Evolutionary conservation across 139 green algal genomes (phyloP).

Genomic region (Chlorella vulgaris): DNA sequence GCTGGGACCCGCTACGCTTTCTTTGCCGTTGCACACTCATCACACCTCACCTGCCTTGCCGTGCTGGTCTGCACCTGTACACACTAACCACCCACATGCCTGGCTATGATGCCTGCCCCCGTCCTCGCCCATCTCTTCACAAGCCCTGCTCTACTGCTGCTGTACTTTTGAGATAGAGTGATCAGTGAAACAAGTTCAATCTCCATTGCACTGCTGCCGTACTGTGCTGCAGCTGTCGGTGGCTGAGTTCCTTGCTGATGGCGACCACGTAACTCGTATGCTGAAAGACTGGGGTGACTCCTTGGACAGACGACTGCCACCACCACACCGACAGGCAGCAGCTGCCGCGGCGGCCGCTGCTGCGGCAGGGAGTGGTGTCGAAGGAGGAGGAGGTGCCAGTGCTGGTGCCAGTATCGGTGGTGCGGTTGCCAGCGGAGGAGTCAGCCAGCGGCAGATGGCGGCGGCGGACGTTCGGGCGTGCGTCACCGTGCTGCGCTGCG

Average conservation of each 20-base stretch:
- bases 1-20: too few relatives aligned
- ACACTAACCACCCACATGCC: too few relatives aligned
- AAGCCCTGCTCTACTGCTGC: neutral
- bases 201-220: neutral
- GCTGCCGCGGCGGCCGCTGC: neutral
- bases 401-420: too few relatives aligned
- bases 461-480: constrained; percentile 1
- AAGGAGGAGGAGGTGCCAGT: neutral
- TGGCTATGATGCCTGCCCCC: too few relatives aligned
- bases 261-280: constrained; percentile 58
- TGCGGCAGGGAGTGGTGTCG: neutral
- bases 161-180: too few relatives aligned
- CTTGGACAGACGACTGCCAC: constrained; percentile 39
- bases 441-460: neutral
- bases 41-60: too few relatives aligned
- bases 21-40: too few relatives aligned
- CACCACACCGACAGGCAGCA: neutral
- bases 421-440: too few relatives aligned
- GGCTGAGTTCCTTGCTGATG: constrained; percentile 46
- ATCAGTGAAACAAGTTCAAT: neutral
- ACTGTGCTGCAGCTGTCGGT: constrained; percentile 5
- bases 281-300: constrained; percentile 61
- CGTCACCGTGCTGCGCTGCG: constrained; percentile 44
- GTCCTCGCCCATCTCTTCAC: too few relatives aligned
- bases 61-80: too few relatives aligned